A percentile compares a stretch with the other conserved stretches of the same genome.
phyloP scores from a whole-genome alignment of 2,329 filamentous ascomycete genomes.

The Apiospora koreana region DNA sequence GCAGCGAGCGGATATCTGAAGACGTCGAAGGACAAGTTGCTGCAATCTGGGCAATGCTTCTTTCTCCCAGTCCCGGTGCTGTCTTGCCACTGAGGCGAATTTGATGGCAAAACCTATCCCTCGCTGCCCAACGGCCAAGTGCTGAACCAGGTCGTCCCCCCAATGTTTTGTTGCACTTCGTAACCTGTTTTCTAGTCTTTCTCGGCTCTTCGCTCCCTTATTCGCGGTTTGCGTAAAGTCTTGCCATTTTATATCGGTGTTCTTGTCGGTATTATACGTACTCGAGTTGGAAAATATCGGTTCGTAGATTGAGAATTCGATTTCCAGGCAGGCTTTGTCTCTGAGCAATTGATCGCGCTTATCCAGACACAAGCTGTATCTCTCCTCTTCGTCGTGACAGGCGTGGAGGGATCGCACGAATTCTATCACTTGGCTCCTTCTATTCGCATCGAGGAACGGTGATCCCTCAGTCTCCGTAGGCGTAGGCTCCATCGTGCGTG shows the following conservation, averaged over 20 bases:
- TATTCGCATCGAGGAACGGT: not conserved
- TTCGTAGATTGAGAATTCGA: constrained; percentile 10
- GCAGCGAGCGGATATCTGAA: not conserved
- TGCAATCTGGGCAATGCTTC: constrained; percentile 11
- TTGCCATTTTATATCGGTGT: constrained; percentile 4
- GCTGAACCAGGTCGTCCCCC: constrained; percentile 7
- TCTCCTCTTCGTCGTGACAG: constrained; percentile 9
- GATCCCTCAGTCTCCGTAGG: not conserved
- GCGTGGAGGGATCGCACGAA: not conserved
- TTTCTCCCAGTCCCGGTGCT: constrained; percentile 7
- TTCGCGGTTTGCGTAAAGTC: constrained; percentile 7
- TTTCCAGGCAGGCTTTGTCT: not conserved
- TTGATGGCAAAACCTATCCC: constrained; percentile 7
- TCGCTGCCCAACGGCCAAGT: not conserved
- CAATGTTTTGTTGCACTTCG: constrained; percentile 1
- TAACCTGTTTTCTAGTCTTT: not conserved
- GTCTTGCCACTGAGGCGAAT: constrained; percentile 4
- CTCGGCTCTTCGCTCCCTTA: constrained; percentile 6
- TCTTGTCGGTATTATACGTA: not conserved
- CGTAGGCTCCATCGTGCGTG: not conserved
- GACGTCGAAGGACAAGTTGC: constrained; percentile 6
- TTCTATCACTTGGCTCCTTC: not conserved
- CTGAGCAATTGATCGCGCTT: constrained; percentile 10
- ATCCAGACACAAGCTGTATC: not conserved
- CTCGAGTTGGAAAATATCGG: not conserved